Percentiles rank a stretch among this genome's conserved stretches.
phyloP scores from a whole-genome alignment of 2,329 filamentous ascomycete genomes.

The Neofusicoccum umdonicola region DNA sequence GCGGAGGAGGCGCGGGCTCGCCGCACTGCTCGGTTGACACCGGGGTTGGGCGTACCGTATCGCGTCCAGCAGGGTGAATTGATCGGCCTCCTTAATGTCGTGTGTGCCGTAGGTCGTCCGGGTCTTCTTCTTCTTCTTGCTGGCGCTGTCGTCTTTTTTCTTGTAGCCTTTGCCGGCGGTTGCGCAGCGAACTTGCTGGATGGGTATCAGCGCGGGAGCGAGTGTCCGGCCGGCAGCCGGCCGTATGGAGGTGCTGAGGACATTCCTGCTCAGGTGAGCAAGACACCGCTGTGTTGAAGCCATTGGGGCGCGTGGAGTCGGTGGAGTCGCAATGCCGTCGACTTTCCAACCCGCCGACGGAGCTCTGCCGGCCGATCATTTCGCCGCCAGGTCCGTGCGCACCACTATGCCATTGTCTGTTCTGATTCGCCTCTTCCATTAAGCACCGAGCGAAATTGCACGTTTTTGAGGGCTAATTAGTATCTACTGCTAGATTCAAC shows the following conservation, averaged over 20 bases:
- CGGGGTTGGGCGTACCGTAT: constrained; percentile 66
- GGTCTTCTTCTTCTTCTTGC: constrained; percentile 61
- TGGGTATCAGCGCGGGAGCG: constrained; percentile 21
- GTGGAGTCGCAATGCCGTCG: constrained; percentile 3
- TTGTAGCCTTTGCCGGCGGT: constrained; percentile 40
- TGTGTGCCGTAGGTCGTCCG: constrained; percentile 64
- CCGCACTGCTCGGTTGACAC: not conserved
- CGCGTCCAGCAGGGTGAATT: constrained; percentile 84
- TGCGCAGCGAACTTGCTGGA: constrained; percentile 36
- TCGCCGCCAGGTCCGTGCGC: not conserved
- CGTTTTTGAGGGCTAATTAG: not conserved
- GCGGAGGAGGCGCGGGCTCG: not conserved
- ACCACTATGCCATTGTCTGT: not conserved
- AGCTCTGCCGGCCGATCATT: constrained; percentile 5
- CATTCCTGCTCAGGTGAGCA: constrained; percentile 33
- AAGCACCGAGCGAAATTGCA: too few relatives aligned
- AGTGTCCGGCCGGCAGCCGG: not conserved
- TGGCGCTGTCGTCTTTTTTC: constrained; percentile 39
- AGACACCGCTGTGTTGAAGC: constrained; percentile 33
- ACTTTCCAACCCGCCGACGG: constrained; percentile 12
- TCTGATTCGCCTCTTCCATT: too few relatives aligned
- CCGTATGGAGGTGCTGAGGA: constrained; percentile 15
- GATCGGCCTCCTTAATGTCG: constrained; percentile 63
- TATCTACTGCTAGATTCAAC: not conserved
- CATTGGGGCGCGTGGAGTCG: constrained; percentile 26